phyloP scores from a whole-genome alignment of 177 flowering plant species.

The Vitis hybrid region DNA sequence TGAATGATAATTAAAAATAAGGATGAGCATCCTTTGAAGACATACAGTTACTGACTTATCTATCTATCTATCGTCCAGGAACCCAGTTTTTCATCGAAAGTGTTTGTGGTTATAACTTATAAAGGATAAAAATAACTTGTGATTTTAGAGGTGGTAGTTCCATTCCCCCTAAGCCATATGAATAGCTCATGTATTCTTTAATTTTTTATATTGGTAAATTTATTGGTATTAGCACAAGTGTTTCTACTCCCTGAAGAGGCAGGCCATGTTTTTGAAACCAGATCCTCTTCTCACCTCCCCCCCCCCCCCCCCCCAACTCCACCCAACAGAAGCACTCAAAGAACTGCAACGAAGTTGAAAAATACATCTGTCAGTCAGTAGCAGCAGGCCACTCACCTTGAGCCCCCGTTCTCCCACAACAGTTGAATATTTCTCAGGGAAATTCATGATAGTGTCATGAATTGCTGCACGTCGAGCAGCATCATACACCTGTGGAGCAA shows the following conservation, averaged over 20 bases:
- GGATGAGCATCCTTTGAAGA: too few relatives aligned
- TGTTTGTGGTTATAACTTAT: too few relatives aligned
- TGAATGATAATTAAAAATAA: too few relatives aligned
- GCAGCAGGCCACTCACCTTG: slow-evolving; percentile 53
- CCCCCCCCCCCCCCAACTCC: neutral
- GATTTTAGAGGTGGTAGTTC: too few relatives aligned
- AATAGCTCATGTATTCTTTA: neutral
- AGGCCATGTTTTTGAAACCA: neutral
- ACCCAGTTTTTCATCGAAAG: too few relatives aligned
- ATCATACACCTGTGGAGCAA: slow-evolving; percentile 67
- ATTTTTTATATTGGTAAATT: neutral
- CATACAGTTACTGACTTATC: too few relatives aligned
- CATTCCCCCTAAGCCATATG: too few relatives aligned
- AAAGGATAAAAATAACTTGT: too few relatives aligned
- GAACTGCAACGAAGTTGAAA: neutral
- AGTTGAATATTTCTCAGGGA: slow-evolving; percentile 85
- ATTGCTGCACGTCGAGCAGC: slow-evolving; percentile 93
- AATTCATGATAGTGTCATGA: slow-evolving; percentile 92
- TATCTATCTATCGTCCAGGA: too few relatives aligned
- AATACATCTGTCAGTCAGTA: neutral
- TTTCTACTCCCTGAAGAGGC: neutral
- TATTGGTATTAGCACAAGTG: neutral
- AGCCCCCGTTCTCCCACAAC: slow-evolving; percentile 98
- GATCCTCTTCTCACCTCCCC: too few relatives aligned
- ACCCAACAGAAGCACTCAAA: neutral